Evolutionary conservation across 371 early-diverging fungal genomes (phyloP), one percentile per base, ranked within the genome.

Genomic region (Syncephalastrum sp.): DNA sequence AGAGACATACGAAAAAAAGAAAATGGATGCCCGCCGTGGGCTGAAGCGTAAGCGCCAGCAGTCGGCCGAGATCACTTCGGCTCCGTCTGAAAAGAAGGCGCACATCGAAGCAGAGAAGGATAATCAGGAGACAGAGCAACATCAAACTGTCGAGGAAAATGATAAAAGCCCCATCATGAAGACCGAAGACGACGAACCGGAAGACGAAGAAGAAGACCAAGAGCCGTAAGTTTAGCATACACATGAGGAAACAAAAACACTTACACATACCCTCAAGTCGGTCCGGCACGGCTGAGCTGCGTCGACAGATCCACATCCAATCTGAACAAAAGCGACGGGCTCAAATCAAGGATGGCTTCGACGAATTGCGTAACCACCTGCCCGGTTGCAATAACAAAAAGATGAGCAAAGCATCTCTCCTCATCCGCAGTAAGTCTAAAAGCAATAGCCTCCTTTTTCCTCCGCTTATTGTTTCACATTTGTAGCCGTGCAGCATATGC

Each of bases 341-440:
- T 24, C 75, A 79, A 42, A 79, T 79, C 54, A 71, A 72, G 43
- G 76, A 75, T 68, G 79, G 79, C 1, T 79, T 79, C 47, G 79
- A 79, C 67, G 79, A 79, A 60, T 60, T 79, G 29, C 64, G 72
- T 58, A 77, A 77, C 45, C 74, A 77, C 54, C 58, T 77, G 15
- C 77, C 77, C 42, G 77, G 77, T 16, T 77, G 77, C 44, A 70
- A 70, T 49, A 79, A 77, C 57, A 80, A 81, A 56, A 81, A 82
- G 59, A 78, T 82, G 74, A 77, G 78, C 53, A 82, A 82, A 57
- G 82, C 82, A 42, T 70, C 77, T 42, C 59, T 82, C 41, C 64
- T 82, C 45, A 74, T 70, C 24, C 67, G 79, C 71, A 79, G 80
- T 79, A 71, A 56, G 75, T 53, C 5, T 15, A 33, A 33, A 33